Base-by-base conservation (phyloP, 352 stramenopile genomes). In the Phytopythium aichiense region DNA sequence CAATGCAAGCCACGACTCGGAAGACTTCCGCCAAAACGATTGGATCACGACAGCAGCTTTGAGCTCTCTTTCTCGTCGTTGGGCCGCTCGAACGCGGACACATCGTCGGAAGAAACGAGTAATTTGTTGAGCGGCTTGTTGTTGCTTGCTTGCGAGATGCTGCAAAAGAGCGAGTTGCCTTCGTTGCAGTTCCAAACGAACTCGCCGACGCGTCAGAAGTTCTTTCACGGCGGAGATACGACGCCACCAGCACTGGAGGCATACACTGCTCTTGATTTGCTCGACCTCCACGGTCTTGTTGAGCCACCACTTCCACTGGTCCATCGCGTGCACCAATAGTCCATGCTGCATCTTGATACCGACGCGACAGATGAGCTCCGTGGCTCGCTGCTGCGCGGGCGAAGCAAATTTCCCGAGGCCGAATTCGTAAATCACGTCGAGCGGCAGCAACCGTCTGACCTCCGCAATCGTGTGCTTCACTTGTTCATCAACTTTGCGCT, bases 371-470 rank as follows among this genome's bases (percentile, higher is more conserved):
- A 91, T 62, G 11, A 87, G 25, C 20, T 77, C 48, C 1, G 77
- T 66, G 8, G 82, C 82, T 42, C 74, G 72, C 45, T 91, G 79
- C 22, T 91, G 82, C 4, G 76, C 82, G 16, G 73, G 72, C 1
- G 82, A 91, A 6, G 82, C 78, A 63, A 87, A 88, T 55, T 77
- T 74, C 1, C 79, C 82, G 0, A 84, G 55, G 0, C 82, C 82
- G 56, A 79, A 76, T 18, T 70, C 71, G 38, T 91, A 89, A 56
- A 91, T 77, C 18, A 87, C 68, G 25, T 91, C 82, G 9, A 91
- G 73, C 8, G 82, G 79, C 7, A 91, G 65, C 65, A 70, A 86
- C 38, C 79, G 71, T 40, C 72, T 78, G 54, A 91, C 77, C 28
- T 87, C 79, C 4, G 62, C 28, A 15, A 89, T 70, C 2, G 73